Evolutionary conservation across 139 green algal species (phyloP).

Genomic region (Auxenochlorella pyrenoidosa): DNA sequence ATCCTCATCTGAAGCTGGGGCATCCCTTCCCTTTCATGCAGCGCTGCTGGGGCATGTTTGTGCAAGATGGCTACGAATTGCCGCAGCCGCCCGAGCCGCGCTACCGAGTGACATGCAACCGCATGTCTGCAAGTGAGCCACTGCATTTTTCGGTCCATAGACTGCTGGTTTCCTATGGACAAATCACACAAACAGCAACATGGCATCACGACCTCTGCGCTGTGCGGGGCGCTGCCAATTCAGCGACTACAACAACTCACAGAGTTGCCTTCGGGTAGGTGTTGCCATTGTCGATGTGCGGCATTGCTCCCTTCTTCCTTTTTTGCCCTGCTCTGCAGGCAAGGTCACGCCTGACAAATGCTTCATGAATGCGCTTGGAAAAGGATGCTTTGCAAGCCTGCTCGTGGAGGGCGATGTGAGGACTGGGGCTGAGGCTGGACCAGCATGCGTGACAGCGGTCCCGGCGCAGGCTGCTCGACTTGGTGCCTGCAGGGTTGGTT

Average conservation of each 20-base stretch:
- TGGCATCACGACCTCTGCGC: no score
- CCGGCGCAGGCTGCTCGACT: no score
- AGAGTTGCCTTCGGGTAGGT: no score
- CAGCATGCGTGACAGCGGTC: no score
- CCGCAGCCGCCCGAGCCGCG: conserved; percentile 21
- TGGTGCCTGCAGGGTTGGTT: no score
- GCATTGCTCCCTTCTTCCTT: no score
- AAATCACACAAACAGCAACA: no score
- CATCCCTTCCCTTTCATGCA: background rate
- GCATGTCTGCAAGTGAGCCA: background rate
- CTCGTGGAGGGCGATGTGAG: background rate
- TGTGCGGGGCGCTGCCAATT: no score
- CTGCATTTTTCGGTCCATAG: no score
- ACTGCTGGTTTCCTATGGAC: no score
- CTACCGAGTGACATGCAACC: background rate
- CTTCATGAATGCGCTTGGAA: background rate
- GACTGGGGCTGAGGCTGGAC: no score
- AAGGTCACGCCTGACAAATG: background rate
- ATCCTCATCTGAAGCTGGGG: background rate
- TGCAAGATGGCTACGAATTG: conserved; percentile 1
- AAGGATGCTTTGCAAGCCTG: background rate
- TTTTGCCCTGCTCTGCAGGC: background rate
- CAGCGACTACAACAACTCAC: no score
- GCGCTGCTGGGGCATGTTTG: conserved; percentile 9
- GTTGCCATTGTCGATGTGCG: background rate